These are phyloP conservation scores for Phascolomyces articulosus DNA, from an alignment of 371 early-diverging fungal species.

Conservation along the genomic window DNA sequence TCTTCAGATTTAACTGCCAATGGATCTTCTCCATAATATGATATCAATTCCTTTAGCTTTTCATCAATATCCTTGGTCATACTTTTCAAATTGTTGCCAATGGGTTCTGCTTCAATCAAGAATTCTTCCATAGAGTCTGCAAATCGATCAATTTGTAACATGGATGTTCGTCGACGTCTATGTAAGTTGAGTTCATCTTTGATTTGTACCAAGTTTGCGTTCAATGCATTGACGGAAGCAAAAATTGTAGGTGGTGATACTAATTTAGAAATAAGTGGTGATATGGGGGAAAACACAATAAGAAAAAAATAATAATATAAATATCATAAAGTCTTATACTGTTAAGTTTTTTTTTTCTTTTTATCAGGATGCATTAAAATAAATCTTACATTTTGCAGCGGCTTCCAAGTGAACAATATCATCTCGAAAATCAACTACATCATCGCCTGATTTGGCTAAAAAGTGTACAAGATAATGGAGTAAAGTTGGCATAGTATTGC, in stretches of 20 bases:
- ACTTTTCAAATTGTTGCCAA: constrained; percentile 32
- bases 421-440: constrained; percentile 59
- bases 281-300: too few relatives aligned
- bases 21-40: constrained; percentile 85
- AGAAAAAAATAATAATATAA: too few relatives aligned
- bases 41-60: constrained; percentile 61
- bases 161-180: constrained; percentile 28
- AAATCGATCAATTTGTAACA: constrained; percentile 66
- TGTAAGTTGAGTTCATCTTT: constrained; percentile 57
- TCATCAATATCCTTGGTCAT: constrained; percentile 56
- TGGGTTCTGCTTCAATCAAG: constrained; percentile 42
- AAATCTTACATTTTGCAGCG: constrained; percentile 65
- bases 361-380: too few relatives aligned
- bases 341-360: too few relatives aligned
- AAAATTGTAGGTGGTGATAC: constrained; percentile 69
- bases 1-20: constrained; percentile 79
- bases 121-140: constrained; percentile 65
- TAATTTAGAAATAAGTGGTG: constrained; percentile 15
- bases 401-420: constrained; percentile 75
- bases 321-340: too few relatives aligned
- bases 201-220: constrained; percentile 56
- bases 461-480: constrained; percentile 77
- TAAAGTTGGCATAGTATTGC: constrained; percentile 62
- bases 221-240: constrained; percentile 61
- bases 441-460: constrained; percentile 62